phyloP scores from a whole-genome alignment of 306 rosid species.

The Prunus salicina region DNA sequence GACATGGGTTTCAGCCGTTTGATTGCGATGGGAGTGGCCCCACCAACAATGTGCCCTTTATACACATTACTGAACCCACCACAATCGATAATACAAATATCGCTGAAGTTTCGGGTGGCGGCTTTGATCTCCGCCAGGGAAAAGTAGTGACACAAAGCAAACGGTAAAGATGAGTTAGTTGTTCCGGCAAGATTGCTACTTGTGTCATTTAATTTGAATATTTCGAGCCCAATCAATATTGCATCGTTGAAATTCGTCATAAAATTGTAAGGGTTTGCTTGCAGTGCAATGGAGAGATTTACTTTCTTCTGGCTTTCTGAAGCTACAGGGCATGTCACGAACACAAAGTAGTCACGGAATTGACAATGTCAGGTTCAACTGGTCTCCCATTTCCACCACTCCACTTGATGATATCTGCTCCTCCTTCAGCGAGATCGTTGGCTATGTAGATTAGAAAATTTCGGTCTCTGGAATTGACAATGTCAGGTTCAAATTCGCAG shows the following conservation, averaged over 20 bases:
- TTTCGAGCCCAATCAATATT: slow-evolving; percentile 44
- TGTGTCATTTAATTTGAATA: slow-evolving; percentile 31
- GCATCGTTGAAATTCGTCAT: neutral
- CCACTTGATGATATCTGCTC: no score
- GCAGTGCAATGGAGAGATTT: slow-evolving; percentile 17
- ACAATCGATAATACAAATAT: slow-evolving; percentile 14
- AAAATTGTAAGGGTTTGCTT: neutral
- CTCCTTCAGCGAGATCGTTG: no score
- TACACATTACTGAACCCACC: slow-evolving; percentile 43
- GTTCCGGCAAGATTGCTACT: slow-evolving; percentile 26
- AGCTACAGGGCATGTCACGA: no score
- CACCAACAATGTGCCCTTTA: slow-evolving; percentile 22
- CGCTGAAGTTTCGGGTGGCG: slow-evolving; percentile 28
- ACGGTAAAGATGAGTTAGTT: slow-evolving; percentile 17
- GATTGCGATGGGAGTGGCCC: slow-evolving; percentile 1
- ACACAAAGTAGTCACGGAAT: no score
- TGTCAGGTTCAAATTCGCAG: slow-evolving; percentile 16
- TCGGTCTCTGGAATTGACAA: no score
- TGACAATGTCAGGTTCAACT: no score
- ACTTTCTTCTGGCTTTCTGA: slow-evolving; percentile 26
- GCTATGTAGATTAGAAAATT: neutral
- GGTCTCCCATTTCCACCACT: neutral
- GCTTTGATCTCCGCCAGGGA: slow-evolving; percentile 28
- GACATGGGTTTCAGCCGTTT: slow-evolving; percentile 33
- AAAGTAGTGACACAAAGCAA: slow-evolving; percentile 26